Base-by-base conservation (phyloP, 176 grass and related monocot genomes). In the Poa annua region DNA sequence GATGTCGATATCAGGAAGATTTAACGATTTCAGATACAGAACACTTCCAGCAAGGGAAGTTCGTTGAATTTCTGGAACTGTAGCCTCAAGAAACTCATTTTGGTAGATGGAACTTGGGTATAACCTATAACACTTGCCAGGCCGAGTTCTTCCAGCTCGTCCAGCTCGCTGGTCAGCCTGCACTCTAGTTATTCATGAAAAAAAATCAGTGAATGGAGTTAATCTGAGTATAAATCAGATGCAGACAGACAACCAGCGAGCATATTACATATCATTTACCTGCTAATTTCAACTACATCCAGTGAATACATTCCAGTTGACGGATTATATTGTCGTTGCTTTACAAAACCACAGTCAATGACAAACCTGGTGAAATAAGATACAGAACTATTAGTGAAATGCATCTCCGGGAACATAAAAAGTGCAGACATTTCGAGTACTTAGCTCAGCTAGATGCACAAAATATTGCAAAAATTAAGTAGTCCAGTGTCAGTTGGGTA, bases 81-180 rank as follows among this genome's bases (percentile, higher is more conserved):
- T 91, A 29, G 90, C 95, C 66, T 95, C 92, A 55, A 98, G 88
- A 79, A 98, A 92, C 38, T 98, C 92, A 60, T 98, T 86, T 70
- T 89, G 47, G 87, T 95, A 98, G 24, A 91, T 72, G 82, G 78
- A 89, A 56, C 51, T 77, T 63, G 95, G 95, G 48, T 94, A 98
- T 62, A 98, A 63, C 76, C 95, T 83, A 70, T 93, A 98, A 83
- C 95, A 98, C 45, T 94, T 94, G 81, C 95, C 95, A 24, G 95
- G 95, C 35, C 90, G 85, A 83, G 95, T 98, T 91, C 95, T 94
- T 86, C 95, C 95, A 79, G 95, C 95, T 89, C 95, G 79, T 2
- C 95, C 95, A 73, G 95, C 90, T 84, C 95, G 92, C 85, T 98
- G 95, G 83, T 98, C 90, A 71, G 95, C 95, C 85, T 98, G 95